Evolutionary conservation across 495 filamentous ascomycete genomes (phyloP), one percentile per base, ranked within the genome.

Genomic region (Penicillium paxilli): DNA sequence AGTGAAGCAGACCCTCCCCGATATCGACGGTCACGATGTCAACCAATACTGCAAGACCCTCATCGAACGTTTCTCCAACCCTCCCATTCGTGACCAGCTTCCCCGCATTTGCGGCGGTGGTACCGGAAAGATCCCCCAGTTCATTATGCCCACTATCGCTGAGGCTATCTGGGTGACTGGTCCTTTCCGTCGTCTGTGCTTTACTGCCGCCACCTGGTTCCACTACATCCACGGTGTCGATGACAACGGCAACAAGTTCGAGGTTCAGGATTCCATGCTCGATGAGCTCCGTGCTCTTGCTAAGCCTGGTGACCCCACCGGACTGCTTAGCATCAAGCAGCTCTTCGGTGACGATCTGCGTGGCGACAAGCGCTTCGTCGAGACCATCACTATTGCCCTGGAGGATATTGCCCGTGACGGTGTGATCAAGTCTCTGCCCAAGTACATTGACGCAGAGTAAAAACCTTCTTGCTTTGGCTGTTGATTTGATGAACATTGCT

Each of bases 131-230:
- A 72, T 78, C 54, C 75, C 75, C 7, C 75, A 78, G 61, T 78
- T 78, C 59, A 77, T 77, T 59, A 77, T 78, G 74, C 75, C 75
- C 11, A 73, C 74, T 2, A 73, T 78, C 47, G 75, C 75, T 48
- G 75, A 78, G 58, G 67, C 67, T 10, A 78, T 78, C 51, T 73
- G 71, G 72, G 69, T 64, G 0, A 69, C 57, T n/a, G 69, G 67
- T 9, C 73, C 74, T 1, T 74, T 78, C 69, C 70, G 71, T 8
- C 70, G 72, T 9, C 65, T 78, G 37, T 73, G 68, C 56, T 78
- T 77, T 54, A 61, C 69, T 35, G 69, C 72, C 0, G 75, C 75
- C 11, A 69, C 71, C 16, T 78, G 74, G 74, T 77, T 78, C 67
- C 66, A 52, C 3, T 78, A 76, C 56, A 21, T 78, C 33, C 66